Base-by-base conservation (phyloP, 1,139 yeast species). In the Barnettozyma hawaiiensis region DNA sequence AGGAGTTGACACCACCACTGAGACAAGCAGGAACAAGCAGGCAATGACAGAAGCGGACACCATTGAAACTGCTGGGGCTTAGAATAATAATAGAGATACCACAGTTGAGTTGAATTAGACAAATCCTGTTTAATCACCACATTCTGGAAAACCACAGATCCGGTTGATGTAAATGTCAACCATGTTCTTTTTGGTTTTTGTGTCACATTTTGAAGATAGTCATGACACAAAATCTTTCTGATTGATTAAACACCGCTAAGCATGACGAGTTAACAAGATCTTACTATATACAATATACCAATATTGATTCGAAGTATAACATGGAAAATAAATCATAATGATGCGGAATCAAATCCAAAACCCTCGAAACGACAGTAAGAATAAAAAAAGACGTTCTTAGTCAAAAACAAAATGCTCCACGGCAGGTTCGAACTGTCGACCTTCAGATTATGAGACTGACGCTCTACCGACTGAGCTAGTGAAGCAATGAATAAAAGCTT, bases 401-500 rank as follows among this genome's bases (percentile, higher is more conserved):
- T 4, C 5, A 27, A 33, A 20, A 31, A 34, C n/a, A 24, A 40
- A 49, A 32, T 71, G 76, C 76, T 71, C 74, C 73, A 66, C 74
- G 76, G 76, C 75, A 71, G 76, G 76, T 62, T 66, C 70, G 70
- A 65, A 65, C 70, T 66, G 69, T 66, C 70, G 70, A 66, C 70
- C 70, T 66, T 66, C 70, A 66, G 70, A 66, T 65, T 66, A 66
- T 65, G 70, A 66, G 70, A 66, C 70, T 66, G 69, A 66, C 70
- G 71, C 70, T 66, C 71, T 66, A 60, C 71, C 71, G 63, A 66
- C 71, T 66, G 71, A 66, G 71, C 71, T 65, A 64, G 67, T 56
- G 64, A 58, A 63, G 68, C 69, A 48, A 12, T 22, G 28, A 5
- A 5, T 22, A 22, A 22, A 8, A 11, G n/a, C n/a, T n/a, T n/a